Evolutionary conservation across 1,139 yeast genomes (phyloP).

Genomic region (Suhomyces wounanorum): DNA sequence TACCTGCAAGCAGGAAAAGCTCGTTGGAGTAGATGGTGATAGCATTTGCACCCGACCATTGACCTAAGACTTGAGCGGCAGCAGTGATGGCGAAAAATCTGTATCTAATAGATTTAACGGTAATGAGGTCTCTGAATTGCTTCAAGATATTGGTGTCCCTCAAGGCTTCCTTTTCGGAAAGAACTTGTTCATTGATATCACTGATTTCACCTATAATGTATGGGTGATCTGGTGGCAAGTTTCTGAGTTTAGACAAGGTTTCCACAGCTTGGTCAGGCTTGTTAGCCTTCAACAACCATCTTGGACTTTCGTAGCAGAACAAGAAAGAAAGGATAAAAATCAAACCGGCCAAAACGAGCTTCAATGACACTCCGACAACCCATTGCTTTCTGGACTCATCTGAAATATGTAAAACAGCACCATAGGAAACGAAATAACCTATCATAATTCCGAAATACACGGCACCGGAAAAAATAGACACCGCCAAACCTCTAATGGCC

Average conservation of each 20-base stretch:
- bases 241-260: conserved; percentile 48
- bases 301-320: conserved; percentile 45
- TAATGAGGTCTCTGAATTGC: conserved; percentile 34
- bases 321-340: conserved; percentile 39
- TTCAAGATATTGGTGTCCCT: conserved; percentile 27
- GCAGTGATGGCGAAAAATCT: conserved; percentile 47
- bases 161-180: conserved; percentile 38
- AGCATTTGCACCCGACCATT: conserved; percentile 66
- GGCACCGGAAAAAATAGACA: conserved; percentile 55
- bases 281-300: conserved; percentile 46
- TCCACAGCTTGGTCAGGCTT: conserved; percentile 37
- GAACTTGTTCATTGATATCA: conserved; percentile 50
- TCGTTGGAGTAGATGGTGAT: conserved; percentile 49
- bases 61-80: conserved; percentile 54
- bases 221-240: conserved; percentile 52
- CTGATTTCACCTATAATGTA: conserved; percentile 54
- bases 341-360: conserved; percentile 45
- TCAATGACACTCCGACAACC: conserved; percentile 28
- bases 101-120: conserved; percentile 41
- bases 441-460: conserved; percentile 57
- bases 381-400: conserved; percentile 35
- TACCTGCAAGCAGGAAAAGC: conserved; percentile 54
- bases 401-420: conserved; percentile 38
- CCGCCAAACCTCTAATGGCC: conserved; percentile 52
- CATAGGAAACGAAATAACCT: conserved; percentile 52